Conservation (phyloP, 805 yeast species). For the Teunomyces gatunensis region DNA sequence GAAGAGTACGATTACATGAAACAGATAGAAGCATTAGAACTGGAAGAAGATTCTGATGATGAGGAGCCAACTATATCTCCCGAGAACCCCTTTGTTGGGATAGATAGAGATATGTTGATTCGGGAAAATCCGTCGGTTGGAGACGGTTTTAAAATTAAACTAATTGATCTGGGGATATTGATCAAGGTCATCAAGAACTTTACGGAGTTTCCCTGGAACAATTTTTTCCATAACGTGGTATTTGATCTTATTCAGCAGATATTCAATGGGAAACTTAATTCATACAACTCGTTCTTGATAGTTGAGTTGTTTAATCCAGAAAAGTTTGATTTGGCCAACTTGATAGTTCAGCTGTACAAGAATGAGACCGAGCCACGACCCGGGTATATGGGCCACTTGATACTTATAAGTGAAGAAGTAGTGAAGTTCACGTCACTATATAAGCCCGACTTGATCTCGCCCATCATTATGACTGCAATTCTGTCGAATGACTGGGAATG, state of each 20-base stretch:
- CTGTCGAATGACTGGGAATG: slow-evolving; percentile 47
- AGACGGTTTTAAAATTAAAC: slow-evolving; percentile 77
- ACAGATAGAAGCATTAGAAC: slow-evolving; percentile 23
- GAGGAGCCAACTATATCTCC: slow-evolving; percentile 45
- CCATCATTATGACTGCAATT: slow-evolving; percentile 20
- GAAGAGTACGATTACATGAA: slow-evolving; percentile 17
- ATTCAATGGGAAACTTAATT: slow-evolving; percentile 87
- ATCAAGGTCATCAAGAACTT: slow-evolving; percentile 69
- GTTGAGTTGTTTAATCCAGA: slow-evolving; percentile 24
- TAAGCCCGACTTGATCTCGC: slow-evolving; percentile 58
- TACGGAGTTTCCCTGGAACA: slow-evolving; percentile 91
- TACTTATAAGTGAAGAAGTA: slow-evolving; percentile 91
- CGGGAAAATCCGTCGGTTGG: slow-evolving; percentile 73
- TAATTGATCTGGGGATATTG: slow-evolving; percentile 72
- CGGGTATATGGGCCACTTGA: slow-evolving; percentile 97
- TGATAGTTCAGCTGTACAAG: slow-evolving; percentile 41
- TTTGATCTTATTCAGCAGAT: slow-evolving; percentile 96
- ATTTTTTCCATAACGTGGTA: slow-evolving; percentile 94
- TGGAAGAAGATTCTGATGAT: slow-evolving; percentile 40
- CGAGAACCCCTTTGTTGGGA: slow-evolving; percentile 42
- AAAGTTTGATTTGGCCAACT: slow-evolving; percentile 40
- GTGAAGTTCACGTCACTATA: slow-evolving; percentile 76
- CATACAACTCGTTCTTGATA: slow-evolving; percentile 61
- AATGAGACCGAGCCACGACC: slow-evolving; percentile 55
- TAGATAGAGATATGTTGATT: slow-evolving; percentile 28